Evolutionary conservation across 2,329 filamentous ascomycete species (phyloP), one percentile per base, ranked within the genome.

Genomic region (Didymella lethalis): DNA sequence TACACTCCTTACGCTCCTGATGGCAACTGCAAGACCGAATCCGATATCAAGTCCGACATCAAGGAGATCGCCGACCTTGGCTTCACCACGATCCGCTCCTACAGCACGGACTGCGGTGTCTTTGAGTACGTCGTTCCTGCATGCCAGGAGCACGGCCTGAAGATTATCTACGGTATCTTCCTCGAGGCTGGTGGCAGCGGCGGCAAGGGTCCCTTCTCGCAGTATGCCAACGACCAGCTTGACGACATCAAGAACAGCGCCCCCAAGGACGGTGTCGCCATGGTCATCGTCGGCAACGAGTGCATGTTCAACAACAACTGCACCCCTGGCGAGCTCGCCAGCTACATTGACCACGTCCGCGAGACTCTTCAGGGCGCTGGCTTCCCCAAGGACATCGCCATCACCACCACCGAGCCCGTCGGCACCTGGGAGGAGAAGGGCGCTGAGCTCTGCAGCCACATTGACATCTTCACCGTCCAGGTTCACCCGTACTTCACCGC

Each of bases 401-500:
- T 89, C 81, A 96, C 93, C 75, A 96, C 92, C 70, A 90, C 93
- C 64, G 94, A 98, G 83, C 89, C 93, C 54, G 85, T 96, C 70
- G 86, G 89, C 79, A 84, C 90, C 75, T 93, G 92, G 87, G 81
- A 92, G 80, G 67, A 81, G 51, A 83, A 89, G 64, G 85, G 83
- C 55, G 70, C 75, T 31, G 79, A 63, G 48, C 84, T 97, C 63
- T 97, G 94, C 85, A 70, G 73, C 34, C 85, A 84, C 70, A 84
- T 97, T 59, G 93, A 97, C 75, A 82, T 96, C 62, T 85, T 92
- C 36, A 91, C 89, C 78, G 88, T 87, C 79, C 97, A 97, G 85
- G 88, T 96, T 72, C 93, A 98, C 83, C 88, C 93, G 68, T 97
- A 90, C 90, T 98, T 97, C 90, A 96, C 96, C 84, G 75, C 86